Base-by-base conservation (phyloP, 371 early-diverging fungal species). In the Fennellomyces sp. region DNA sequence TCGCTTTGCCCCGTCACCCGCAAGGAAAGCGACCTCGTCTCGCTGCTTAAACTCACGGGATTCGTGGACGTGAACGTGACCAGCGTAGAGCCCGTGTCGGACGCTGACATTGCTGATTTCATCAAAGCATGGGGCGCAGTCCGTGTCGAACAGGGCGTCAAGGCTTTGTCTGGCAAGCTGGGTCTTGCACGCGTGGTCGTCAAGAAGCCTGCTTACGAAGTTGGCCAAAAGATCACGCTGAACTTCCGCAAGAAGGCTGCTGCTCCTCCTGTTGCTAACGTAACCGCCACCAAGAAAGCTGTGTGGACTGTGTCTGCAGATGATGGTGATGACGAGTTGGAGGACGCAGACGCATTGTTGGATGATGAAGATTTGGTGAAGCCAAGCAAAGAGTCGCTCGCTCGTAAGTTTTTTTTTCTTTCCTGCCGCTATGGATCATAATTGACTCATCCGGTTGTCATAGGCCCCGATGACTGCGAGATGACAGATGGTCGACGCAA, bases 331-430 rank as follows among this genome's bases (percentile, higher is more conserved):
- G 88, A 90, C 25, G 45, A 88, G 56, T 72, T 96, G 25, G 91
- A 90, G 58, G 93, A 97, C 64, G 97, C 96, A 64, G 94, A 96
- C 58, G 80, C 75, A 4, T 78, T 98, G 29, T 76, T 98, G 68
- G 94, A 93, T 58, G 97, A 94, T 50, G 87, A 82, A 3, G 97
- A 97, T 73, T 73, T 87, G 52, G 72, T 84, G 23, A 90, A 91
- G 61, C 97, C 97, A 19, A 73, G 71, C 35, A 82, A 78, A 45
- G 88, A 77, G 23, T 78, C 85, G 39, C 78, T 93, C n/a, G 69
- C 78, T 13, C 76, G 85, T 81, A 72, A 69, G 65, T 72, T 28
- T 15, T 2, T 30, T 38, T 29, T 52, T 25, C 15, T n/a, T 2
- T 17, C 12, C 5, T 38, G 25, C 17, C 26, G 2, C 1, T 42